Conservation (phyloP, 129 eudicot species). For the sunflower (Helianthus annuus) region DNA sequence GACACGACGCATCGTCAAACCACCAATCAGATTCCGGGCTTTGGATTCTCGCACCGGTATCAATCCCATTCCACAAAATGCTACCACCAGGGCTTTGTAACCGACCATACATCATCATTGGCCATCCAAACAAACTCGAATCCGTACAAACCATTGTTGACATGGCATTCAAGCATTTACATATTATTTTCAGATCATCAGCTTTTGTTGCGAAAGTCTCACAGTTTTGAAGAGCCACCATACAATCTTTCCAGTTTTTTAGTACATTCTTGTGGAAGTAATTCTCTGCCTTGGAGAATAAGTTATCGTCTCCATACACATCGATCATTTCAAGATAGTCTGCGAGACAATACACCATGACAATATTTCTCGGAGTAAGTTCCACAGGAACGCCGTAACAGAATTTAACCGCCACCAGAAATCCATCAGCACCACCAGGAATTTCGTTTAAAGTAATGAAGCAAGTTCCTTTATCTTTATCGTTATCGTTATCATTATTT, state of each 20-base stretch:
- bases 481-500: not conserved
- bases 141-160: constrained; percentile 80
- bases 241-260: constrained; percentile 75
- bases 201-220: constrained; percentile 47
- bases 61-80: constrained; percentile 90
- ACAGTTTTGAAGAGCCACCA: constrained; percentile 67
- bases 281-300: constrained; percentile 51
- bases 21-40: constrained; percentile 84
- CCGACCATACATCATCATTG: constrained; percentile 89
- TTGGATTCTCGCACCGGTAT: constrained; percentile 80
- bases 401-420: constrained; percentile 54
- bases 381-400: constrained; percentile 67
- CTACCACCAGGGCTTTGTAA: constrained; percentile 95
- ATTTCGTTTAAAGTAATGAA: constrained; percentile 46
- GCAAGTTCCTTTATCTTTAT: constrained; percentile 27
- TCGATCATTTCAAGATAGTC: constrained; percentile 80
- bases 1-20: constrained; percentile 82
- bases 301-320: constrained; percentile 73
- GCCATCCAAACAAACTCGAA: constrained; percentile 88
- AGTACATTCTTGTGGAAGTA: constrained; percentile 65
- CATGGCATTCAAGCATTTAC: constrained; percentile 61
- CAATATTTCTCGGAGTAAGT: constrained; percentile 63
- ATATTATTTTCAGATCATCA: constrained; percentile 55
- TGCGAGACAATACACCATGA: constrained; percentile 66
- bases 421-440: constrained; percentile 65